Percentiles rank a stretch among this genome's conserved stretches.
Evolutionary conservation across 352 stramenopile species (phyloP).

Genomic region (Phytophthora vignae): DNA sequence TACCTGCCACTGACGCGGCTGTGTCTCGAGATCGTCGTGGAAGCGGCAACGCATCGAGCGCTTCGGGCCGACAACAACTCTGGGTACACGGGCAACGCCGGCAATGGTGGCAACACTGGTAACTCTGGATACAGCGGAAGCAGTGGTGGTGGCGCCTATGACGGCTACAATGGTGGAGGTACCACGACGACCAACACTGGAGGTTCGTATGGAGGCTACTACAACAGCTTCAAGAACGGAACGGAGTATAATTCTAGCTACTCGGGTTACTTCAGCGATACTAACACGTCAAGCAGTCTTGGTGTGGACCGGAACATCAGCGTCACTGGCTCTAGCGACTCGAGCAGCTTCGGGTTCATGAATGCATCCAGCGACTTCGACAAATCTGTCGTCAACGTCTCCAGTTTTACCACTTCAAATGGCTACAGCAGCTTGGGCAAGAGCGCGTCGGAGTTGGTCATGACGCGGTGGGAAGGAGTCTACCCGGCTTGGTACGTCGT

Average conservation of each 20-base stretch:
- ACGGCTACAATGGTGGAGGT: background rate
- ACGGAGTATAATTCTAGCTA: background rate
- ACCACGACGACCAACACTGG: background rate
- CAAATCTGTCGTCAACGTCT: background rate
- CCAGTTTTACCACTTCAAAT: background rate
- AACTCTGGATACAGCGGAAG: background rate
- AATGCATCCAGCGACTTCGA: background rate
- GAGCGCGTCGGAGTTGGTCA: constrained; percentile 19
- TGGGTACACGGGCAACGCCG: background rate
- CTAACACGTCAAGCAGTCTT: background rate
- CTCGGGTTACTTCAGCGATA: background rate
- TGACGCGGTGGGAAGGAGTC: constrained; percentile 11
- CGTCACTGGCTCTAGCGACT: background rate
- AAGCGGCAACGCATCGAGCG: background rate
- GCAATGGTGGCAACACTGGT: background rate
- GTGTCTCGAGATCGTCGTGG: constrained; percentile 26
- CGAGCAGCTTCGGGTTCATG: background rate
- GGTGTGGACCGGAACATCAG: background rate
- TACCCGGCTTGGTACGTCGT: constrained; percentile 28
- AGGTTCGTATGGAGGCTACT: background rate
- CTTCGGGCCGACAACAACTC: background rate
- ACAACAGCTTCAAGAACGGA: background rate
- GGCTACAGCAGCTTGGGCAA: background rate
- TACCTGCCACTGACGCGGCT: constrained; percentile 49
- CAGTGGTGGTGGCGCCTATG: background rate